phyloP scores from a whole-genome alignment of 169 alveolate genomes.

The Plasmodium billcollinsi region DNA sequence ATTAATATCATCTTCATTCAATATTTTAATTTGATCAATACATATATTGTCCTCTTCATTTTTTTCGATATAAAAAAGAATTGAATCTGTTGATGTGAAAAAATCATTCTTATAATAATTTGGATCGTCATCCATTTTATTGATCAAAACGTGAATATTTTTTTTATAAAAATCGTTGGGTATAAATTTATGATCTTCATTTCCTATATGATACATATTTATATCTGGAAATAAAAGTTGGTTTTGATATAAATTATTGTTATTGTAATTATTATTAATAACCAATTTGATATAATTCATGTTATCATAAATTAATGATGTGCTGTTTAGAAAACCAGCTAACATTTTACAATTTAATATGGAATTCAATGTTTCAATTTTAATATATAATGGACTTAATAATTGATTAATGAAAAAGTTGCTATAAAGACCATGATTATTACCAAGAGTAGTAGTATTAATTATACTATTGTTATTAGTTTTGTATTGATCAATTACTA shows the following conservation, averaged over 20 bases:
- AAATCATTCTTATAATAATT: background rate
- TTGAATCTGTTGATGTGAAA: slow-evolving; percentile 12
- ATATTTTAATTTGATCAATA: slow-evolving; percentile 11
- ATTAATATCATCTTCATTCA: background rate
- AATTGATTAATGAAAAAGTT: slow-evolving; percentile 54
- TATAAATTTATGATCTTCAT: no score
- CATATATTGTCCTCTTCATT: slow-evolving; percentile 9
- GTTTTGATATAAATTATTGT: background rate
- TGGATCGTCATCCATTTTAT: no score
- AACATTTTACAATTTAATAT: slow-evolving; percentile 30
- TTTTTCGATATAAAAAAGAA: slow-evolving; percentile 25
- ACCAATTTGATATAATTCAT: slow-evolving; percentile 30
- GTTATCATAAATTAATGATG: slow-evolving; percentile 56
- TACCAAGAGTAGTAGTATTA: no score
- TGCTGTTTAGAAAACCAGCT: slow-evolving; percentile 36
- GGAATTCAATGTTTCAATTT: slow-evolving; percentile 44
- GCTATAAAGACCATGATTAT: background rate
- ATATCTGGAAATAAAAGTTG: no score
- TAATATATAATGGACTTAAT: slow-evolving; percentile 49
- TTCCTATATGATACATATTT: no score
- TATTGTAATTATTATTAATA: slow-evolving; percentile 15
- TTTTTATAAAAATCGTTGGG: no score
- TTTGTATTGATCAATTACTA: slow-evolving; percentile 1
- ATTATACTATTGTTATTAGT: no score
- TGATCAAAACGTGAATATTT: no score